A percentile compares a stretch with the other conserved stretches of the same genome.
These are phyloP conservation scores for Colletotrichum melonis DNA, from an alignment of 2,329 filamentous ascomycete genomes.

Conservation along the genomic window DNA sequence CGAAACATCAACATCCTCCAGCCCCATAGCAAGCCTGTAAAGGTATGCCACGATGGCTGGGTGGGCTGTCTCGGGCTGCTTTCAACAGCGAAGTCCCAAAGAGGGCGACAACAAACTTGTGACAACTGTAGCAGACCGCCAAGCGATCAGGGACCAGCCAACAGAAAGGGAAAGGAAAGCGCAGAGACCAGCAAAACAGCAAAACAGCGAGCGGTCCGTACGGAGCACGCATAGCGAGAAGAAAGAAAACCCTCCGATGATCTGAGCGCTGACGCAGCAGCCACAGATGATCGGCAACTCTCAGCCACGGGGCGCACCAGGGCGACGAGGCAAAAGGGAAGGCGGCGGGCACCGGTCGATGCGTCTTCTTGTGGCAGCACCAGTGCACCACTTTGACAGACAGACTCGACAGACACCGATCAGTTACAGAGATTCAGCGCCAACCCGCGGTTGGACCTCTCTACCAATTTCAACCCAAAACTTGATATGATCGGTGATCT, in stretches of 20 bases:
- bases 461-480: neutral
- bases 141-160: neutral
- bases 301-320: conserved; percentile 6
- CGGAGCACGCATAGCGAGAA: neutral
- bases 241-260: neutral
- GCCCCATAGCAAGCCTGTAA: neutral
- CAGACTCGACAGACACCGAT: no score
- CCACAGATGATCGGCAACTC: conserved; percentile 17
- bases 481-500: conserved; percentile 1
- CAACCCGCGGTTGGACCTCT: conserved; percentile 7
- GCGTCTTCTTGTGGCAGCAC: neutral
- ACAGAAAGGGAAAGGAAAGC: neutral
- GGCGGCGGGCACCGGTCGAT: conserved; percentile 6
- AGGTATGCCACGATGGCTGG: conserved; percentile 6
- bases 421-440: neutral
- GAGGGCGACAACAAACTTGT: neutral
- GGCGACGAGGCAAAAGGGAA: neutral
- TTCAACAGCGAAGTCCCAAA: neutral
- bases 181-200: neutral
- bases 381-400: no score
- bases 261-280: conserved; percentile 20
- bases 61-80: neutral
- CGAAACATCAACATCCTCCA: neutral
- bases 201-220: neutral
- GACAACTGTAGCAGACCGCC: neutral